phyloP scores from a whole-genome alignment of 371 early-diverging fungal species.

The Apophysomyces sp. region DNA sequence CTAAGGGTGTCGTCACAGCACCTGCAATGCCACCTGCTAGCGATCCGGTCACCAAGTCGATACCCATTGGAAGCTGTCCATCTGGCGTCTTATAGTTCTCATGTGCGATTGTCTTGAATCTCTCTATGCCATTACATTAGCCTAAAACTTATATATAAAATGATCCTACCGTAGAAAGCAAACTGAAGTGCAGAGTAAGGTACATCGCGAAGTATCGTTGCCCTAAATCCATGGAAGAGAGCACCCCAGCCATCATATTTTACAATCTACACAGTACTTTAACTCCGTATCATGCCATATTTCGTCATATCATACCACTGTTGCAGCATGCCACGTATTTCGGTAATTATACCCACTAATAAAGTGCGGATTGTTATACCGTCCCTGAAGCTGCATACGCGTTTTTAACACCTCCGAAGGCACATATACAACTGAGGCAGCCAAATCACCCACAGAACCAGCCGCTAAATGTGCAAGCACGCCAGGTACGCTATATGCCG shows the following conservation, averaged over 20 bases:
- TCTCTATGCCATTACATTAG: constrained; percentile 22
- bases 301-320: constrained; percentile 44
- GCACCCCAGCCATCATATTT: constrained; percentile 64
- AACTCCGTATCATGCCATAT: neutral
- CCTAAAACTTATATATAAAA: neutral
- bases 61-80: constrained; percentile 43
- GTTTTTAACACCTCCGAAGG: constrained; percentile 83
- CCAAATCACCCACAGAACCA: constrained; percentile 74
- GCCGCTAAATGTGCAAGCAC: constrained; percentile 67
- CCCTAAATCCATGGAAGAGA: constrained; percentile 67
- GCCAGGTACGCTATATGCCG: constrained; percentile 55
- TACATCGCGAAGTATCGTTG: constrained; percentile 69
- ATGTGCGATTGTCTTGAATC: constrained; percentile 49
- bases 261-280: constrained; percentile 42
- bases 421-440: constrained; percentile 75
- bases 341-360: constrained; percentile 76
- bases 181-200: constrained; percentile 76
- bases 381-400: constrained; percentile 79
- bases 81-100: constrained; percentile 20
- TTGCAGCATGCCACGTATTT: constrained; percentile 71
- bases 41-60: constrained; percentile 61
- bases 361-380: constrained; percentile 76
- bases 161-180: constrained; percentile 62
- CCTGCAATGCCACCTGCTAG: constrained; percentile 72
- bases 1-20: constrained; percentile 68